Percentiles rank a stretch among this genome's conserved stretches.
phyloP scores from a whole-genome alignment of 2,329 filamentous ascomycete genomes.

The Colletotrichum lupini region DNA sequence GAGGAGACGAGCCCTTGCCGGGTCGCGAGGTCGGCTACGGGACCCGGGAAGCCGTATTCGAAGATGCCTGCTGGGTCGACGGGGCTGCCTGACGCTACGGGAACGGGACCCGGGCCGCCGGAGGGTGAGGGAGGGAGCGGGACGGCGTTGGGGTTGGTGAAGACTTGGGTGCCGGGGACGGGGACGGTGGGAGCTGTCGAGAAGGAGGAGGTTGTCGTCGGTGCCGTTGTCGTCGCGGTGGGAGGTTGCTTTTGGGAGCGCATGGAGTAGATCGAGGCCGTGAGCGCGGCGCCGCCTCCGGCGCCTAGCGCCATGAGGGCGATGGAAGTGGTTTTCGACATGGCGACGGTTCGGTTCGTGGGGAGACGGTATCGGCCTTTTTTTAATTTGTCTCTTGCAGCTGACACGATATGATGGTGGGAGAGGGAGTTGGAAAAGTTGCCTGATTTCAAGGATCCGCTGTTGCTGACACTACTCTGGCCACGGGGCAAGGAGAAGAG shows the following conservation, averaged over 20 bases:
- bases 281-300: conserved; percentile 80
- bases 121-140: conserved; percentile 42
- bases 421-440: background rate
- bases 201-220: conserved; percentile 39
- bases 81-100: conserved; percentile 51
- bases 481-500: conserved; percentile 25
- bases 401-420: background rate
- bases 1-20: conserved; percentile 84
- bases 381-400: background rate
- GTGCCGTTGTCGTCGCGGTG: conserved; percentile 42
- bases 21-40: conserved; percentile 82
- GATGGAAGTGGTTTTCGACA: conserved; percentile 80
- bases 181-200: conserved; percentile 47
- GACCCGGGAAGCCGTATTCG: conserved; percentile 92
- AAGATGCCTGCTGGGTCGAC: conserved; percentile 83
- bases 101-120: conserved; percentile 37
- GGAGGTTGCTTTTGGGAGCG: conserved; percentile 53
- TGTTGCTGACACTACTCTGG: conserved; percentile 18
- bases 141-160: conserved; percentile 42
- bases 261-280: conserved; percentile 74
- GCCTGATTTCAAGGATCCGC: conserved; percentile 14
- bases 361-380: background rate
- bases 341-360: conserved; percentile 50
- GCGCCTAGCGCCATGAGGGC: conserved; percentile 81
- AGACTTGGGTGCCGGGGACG: conserved; percentile 70